Evolutionary conservation across 345 rosid species (phyloP), one percentile per base, ranked within the genome.

Genomic region (Atalantia buxifolia): DNA sequence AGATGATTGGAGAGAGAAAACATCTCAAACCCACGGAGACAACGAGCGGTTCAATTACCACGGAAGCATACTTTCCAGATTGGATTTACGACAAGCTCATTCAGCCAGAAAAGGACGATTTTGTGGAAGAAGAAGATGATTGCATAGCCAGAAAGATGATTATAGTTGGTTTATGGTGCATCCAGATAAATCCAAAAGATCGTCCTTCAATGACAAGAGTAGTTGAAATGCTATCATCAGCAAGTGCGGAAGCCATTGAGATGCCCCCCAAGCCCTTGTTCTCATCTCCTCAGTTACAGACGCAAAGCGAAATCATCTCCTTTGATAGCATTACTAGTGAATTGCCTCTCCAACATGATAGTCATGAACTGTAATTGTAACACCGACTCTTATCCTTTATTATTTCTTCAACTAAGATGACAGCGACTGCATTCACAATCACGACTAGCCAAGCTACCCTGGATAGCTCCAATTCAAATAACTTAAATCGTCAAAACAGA

Each of bases 121-220:
- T 25, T 5, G 75, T 19, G n/a, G 56, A 71, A 73, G 81, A 69
- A 25, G 80, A 77, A 30, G 73, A 73, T 18, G 72, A 42, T 18
- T 36, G 25, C 0, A 62, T 72, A 61, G 62, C 22, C 24, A 83
- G 78, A 55, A 83, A 83, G 75, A 76, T 83, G 64, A 1, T 33
- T 9, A 78, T 83, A 79, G 79, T 83, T 22, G 86, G 86, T 9
- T 38, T 85, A 33, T 83, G 86, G 88, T 76, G 88, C 84, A 83
- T 85, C n/a, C 86, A 85, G 60, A 40, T 78, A 27, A 80, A 83
- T 69, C 84, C 82, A 3, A 81, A 76, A 74, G 79, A 81, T 59
- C 83, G 88, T 42, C 84, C 86, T 24, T 68, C 88, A 1, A 85
- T 81, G 82, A 60, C 73, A 7, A 59, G 55, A 59, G 86, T 83